Percentiles rank a stretch among this genome's conserved stretches.
phyloP scores from a whole-genome alignment of 1,139 yeast genomes.

The Candida buenavistaensis region DNA sequence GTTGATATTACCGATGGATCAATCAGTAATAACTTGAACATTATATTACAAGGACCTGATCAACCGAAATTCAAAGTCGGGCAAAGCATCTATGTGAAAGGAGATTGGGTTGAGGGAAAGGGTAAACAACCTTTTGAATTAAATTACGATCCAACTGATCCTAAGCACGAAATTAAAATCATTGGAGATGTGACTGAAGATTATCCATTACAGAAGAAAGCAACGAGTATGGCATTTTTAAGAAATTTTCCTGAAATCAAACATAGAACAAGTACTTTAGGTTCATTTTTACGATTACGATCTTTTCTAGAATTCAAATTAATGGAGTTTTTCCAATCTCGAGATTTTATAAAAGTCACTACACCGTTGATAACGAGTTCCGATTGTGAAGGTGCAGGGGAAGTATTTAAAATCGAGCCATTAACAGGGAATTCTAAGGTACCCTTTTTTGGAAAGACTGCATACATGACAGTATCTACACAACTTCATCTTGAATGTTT shows the following conservation, averaged over 20 bases:
- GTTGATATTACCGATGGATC: slow-evolving; percentile 82
- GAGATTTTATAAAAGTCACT: slow-evolving; percentile 66
- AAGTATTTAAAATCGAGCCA: slow-evolving; percentile 60
- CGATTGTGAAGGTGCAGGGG: slow-evolving; percentile 99
- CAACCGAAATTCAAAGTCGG: slow-evolving; percentile 46
- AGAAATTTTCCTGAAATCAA: slow-evolving; percentile 73
- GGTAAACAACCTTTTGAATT: slow-evolving; percentile 38
- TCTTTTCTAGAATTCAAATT: slow-evolving; percentile 62
- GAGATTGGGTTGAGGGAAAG: slow-evolving; percentile 33
- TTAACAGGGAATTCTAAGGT: slow-evolving; percentile 18
- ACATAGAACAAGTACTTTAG: slow-evolving; percentile 67
- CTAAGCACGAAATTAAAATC: slow-evolving; percentile 23
- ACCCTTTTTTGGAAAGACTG: slow-evolving; percentile 62
- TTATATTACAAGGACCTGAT: slow-evolving; percentile 47
- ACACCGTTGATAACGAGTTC: slow-evolving; percentile 88
- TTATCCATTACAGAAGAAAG: slow-evolving; percentile 85
- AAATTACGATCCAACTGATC: slow-evolving; percentile 23
- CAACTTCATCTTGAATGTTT: slow-evolving; percentile 88
- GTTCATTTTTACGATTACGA: slow-evolving; percentile 70
- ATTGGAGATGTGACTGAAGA: slow-evolving; percentile 58
- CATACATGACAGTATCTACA: slow-evolving; percentile 84
- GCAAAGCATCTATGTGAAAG: slow-evolving; percentile 37
- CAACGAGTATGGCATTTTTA: slow-evolving; percentile 62
- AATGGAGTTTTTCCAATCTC: slow-evolving; percentile 51
- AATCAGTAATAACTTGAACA: slow-evolving; percentile 50